Percentiles rank a stretch among this genome's conserved stretches.
Conservation (phyloP, 73 alveolate species). For the Tetrahymena borealis region DNA sequence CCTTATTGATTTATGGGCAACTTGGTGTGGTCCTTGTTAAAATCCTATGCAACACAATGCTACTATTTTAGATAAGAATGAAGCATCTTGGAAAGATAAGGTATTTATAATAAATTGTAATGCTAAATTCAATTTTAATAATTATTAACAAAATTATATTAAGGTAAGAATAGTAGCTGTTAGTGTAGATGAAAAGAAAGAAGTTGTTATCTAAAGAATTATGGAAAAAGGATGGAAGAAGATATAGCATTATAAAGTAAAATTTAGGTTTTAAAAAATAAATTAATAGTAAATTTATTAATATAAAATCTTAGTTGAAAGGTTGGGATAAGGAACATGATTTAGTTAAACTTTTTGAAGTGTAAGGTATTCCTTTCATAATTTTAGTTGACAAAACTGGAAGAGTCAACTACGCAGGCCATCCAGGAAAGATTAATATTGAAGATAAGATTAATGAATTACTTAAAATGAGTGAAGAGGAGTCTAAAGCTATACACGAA, state of each 20-base stretch:
- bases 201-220: conserved; percentile 16
- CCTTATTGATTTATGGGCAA: conserved; percentile 32
- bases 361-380: conserved; percentile 32
- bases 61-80: neutral
- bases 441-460: conserved; percentile 11
- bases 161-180: conserved; percentile 22
- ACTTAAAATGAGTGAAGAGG: conserved; percentile 1
- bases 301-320: neutral
- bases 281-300: neutral
- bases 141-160: neutral
- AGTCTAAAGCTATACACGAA: neutral
- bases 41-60: neutral
- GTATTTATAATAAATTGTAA: neutral
- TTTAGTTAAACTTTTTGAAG: neutral
- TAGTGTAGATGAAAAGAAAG: conserved; percentile 18
- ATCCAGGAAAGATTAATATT: conserved; percentile 12
- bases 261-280: neutral
- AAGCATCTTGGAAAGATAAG: neutral
- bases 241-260: conserved; percentile 14
- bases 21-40: conserved; percentile 42
- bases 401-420: conserved; percentile 10
- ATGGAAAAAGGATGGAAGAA: conserved; percentile 4
- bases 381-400: conserved; percentile 13
- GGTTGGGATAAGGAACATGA: conserved; percentile 36
- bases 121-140: neutral